Evolutionary conservation across 1,284 basidiomycete genomes (phyloP).

Genomic region (Lentinus polychrous): DNA sequence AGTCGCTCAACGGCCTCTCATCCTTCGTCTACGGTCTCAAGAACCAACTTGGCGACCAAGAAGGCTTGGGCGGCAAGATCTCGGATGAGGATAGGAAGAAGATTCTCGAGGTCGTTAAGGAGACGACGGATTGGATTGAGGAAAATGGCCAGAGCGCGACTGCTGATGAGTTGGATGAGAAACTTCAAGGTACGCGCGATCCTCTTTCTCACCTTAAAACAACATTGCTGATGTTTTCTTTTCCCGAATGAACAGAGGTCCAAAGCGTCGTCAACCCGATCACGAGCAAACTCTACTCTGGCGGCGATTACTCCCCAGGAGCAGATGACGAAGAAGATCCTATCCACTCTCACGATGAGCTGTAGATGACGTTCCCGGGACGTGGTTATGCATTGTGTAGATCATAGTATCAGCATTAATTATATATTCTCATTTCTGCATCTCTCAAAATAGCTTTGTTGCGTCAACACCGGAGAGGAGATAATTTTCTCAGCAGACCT

Average conservation of each 20-base stretch:
- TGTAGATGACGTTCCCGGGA: too few relatives aligned
- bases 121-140: constrained; percentile 89
- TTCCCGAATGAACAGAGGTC: too few relatives aligned
- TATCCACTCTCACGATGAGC: constrained; percentile 59
- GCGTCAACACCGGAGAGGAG: too few relatives aligned
- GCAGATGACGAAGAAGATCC: constrained; percentile 49
- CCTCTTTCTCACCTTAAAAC: too few relatives aligned
- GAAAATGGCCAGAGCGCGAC: constrained; percentile 71
- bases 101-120: constrained; percentile 78
- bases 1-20: constrained; percentile 76
- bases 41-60: constrained; percentile 79
- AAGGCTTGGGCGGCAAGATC: constrained; percentile 89
- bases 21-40: constrained; percentile 81
- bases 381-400: too few relatives aligned
- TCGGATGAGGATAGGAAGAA: constrained; percentile 86
- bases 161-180: constrained; percentile 89
- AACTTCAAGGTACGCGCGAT: constrained; percentile 47
- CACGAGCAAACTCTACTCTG: constrained; percentile 72
- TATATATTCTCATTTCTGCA: too few relatives aligned
- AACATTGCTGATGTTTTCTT: too few relatives aligned
- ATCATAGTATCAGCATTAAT: too few relatives aligned
- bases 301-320: constrained; percentile 25
- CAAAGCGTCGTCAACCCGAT: constrained; percentile 58
- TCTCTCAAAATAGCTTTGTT: too few relatives aligned
- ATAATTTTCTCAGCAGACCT: too few relatives aligned